These are phyloP conservation scores for Leccinum boreale DNA, from an alignment of 768 basidiomycete genomes.

Conservation along the genomic window DNA sequence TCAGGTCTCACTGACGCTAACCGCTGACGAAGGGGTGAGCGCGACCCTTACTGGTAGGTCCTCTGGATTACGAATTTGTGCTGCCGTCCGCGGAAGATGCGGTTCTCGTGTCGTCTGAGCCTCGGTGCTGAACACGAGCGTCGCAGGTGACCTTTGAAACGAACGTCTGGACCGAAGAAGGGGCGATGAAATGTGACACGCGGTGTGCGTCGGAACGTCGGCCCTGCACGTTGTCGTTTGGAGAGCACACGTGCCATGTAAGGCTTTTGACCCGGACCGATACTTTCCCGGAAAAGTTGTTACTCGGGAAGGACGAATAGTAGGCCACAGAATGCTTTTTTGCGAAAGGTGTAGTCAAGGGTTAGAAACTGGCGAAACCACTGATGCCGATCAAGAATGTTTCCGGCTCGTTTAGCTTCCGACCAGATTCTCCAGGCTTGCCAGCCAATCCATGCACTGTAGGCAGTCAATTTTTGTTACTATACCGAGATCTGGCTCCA, in stretches of 20 bases:
- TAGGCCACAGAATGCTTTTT: slow-evolving; percentile 1
- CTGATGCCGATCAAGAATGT: neutral
- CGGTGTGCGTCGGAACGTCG: neutral
- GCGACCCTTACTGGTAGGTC: neutral
- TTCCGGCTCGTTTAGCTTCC: neutral
- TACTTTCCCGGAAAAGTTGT: slow-evolving; percentile 9
- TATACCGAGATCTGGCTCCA: neutral
- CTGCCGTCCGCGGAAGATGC: neutral
- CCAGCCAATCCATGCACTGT: neutral
- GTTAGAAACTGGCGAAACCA: neutral
- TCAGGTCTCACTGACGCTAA: neutral
- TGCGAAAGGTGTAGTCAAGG: neutral
- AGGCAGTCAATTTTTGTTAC: neutral
- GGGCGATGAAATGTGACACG: neutral
- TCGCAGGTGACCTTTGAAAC: neutral
- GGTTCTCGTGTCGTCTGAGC: neutral
- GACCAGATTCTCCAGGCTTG: neutral
- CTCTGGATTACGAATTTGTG: neutral
- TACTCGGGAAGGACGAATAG: neutral
- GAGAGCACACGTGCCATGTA: slow-evolving; percentile 9
- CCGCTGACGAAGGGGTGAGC: neutral
- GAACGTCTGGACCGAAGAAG: neutral
- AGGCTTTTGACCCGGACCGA: slow-evolving; percentile 1
- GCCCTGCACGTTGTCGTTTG: slow-evolving; percentile 7
- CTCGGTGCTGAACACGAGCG: neutral